Percentiles rank a stretch among this genome's conserved stretches.
These are phyloP conservation scores for Sphaerosporella brunnea DNA, from an alignment of 495 filamentous ascomycete genomes.

Conservation along the genomic window DNA sequence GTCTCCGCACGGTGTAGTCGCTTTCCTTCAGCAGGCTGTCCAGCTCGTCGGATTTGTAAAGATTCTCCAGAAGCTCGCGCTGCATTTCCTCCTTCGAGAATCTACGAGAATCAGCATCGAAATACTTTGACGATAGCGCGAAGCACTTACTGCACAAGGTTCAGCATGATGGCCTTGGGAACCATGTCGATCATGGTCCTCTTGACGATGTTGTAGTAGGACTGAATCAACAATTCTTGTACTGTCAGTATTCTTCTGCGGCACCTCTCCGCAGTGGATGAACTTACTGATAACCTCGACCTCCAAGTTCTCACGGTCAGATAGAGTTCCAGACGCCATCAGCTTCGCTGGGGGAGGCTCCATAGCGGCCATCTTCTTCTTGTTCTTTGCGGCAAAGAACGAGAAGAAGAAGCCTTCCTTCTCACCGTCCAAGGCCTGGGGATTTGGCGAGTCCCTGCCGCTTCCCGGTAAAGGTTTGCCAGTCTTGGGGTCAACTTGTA, in stretches of 20 bases:
- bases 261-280: not conserved
- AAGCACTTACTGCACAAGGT: constrained; percentile 77
- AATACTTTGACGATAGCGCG: too few species aligned
- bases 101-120: too few species aligned
- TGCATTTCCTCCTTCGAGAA: constrained; percentile 98
- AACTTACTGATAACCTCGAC: constrained; percentile 95
- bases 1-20: constrained; percentile 83
- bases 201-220: constrained; percentile 95
- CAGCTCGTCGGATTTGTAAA: constrained; percentile 78
- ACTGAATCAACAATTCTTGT: constrained; percentile 79
- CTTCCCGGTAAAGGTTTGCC: constrained; percentile 65
- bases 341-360: constrained; percentile 81
- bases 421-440: constrained; percentile 34
- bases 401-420: constrained; percentile 61
- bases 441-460: constrained; percentile 47
- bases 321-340: constrained; percentile 82
- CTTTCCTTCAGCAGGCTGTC: constrained; percentile 94
- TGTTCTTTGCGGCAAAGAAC: constrained; percentile 96
- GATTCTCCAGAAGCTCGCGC: constrained; percentile 87
- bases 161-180: constrained; percentile 98
- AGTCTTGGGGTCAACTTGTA: constrained; percentile 97
- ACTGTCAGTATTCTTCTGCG: constrained; percentile 8
- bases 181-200: constrained; percentile 99
- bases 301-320: constrained; percentile 80
- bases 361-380: constrained; percentile 99